Percentiles rank a stretch among this genome's conserved stretches.
phyloP scores from a whole-genome alignment of 345 rosid species.

The Brassica rapa region DNA sequence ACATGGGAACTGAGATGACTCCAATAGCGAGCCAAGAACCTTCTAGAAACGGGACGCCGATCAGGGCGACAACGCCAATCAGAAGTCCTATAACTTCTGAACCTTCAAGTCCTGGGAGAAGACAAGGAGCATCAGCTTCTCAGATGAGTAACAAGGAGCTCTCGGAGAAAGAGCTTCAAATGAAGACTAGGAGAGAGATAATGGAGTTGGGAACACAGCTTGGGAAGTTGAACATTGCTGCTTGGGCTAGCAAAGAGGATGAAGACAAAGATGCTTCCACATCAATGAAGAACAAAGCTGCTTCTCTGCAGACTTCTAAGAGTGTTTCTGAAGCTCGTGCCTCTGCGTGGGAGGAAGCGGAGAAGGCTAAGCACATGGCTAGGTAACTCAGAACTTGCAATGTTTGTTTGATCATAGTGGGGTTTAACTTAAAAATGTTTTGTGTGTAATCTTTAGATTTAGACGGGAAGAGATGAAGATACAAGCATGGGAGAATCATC shows the following conservation, averaged over 20 bases:
- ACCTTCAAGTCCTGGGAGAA: slow-evolving; percentile 73
- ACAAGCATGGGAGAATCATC: slow-evolving; percentile 93
- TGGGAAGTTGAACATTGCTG: slow-evolving; percentile 85
- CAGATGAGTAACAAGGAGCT: slow-evolving; percentile 43
- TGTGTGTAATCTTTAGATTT: slow-evolving; percentile 50
- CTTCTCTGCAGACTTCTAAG: slow-evolving; percentile 47
- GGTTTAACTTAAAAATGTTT: neutral
- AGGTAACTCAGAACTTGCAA: slow-evolving; percentile 49
- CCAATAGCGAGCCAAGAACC: slow-evolving; percentile 95
- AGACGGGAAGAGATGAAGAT: slow-evolving; percentile 94
- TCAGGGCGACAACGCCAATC: slow-evolving; percentile 78
- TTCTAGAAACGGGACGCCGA: slow-evolving; percentile 86
- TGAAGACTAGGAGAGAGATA: slow-evolving; percentile 87
- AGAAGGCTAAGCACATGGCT: slow-evolving; percentile 85
- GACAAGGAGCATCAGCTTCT: slow-evolving; percentile 33
- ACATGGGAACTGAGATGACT: slow-evolving; percentile 98
- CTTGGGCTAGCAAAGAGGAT: slow-evolving; percentile 96
- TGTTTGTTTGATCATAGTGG: neutral
- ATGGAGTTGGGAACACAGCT: slow-evolving; percentile 78
- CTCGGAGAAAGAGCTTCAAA: slow-evolving; percentile 72
- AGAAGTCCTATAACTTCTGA: slow-evolving; percentile 74
- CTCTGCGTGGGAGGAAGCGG: slow-evolving; percentile 88
- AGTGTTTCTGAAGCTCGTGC: slow-evolving; percentile 73
- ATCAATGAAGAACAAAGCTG: neutral
- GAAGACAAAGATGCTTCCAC: slow-evolving; percentile 67